Conservation (phyloP, 441 rosid species). For the Mallotus repandus region DNA sequence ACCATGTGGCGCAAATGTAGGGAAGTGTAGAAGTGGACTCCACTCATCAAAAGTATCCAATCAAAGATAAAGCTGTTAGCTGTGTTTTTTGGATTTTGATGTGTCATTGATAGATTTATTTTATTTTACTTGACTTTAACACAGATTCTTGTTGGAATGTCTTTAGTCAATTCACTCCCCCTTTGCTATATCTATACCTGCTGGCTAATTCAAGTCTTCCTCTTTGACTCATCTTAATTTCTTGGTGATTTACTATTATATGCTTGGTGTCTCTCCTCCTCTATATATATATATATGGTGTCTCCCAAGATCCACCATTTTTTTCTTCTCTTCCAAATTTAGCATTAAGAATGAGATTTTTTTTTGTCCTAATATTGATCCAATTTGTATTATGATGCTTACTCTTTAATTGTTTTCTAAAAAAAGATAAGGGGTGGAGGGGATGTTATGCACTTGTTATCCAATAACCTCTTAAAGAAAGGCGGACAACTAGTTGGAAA, state of each 20-base stretch:
- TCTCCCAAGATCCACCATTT: too few relatives aligned
- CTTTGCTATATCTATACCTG: background rate
- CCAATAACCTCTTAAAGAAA: too few relatives aligned
- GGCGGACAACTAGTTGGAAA: too few relatives aligned
- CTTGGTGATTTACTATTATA: background rate
- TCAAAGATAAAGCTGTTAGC: constrained; percentile 16
- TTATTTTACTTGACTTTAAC: constrained; percentile 4
- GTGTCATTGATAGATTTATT: background rate
- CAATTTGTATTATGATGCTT: too few relatives aligned
- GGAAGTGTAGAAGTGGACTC: constrained; percentile 25
- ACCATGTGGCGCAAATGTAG: constrained; percentile 28
- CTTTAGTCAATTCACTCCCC: constrained; percentile 23
- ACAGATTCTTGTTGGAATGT: constrained; percentile 31
- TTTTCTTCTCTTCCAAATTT: too few relatives aligned
- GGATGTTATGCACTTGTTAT: too few relatives aligned
- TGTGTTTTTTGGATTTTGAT: constrained; percentile 9
- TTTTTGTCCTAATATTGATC: too few relatives aligned
- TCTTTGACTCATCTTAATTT: background rate
- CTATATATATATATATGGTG: too few relatives aligned
- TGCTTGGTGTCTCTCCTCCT: too few relatives aligned
- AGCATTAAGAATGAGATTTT: too few relatives aligned
- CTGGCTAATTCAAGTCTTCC: background rate
- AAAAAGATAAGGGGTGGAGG: too few relatives aligned
- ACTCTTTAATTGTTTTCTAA: too few relatives aligned
- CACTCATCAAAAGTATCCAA: constrained; percentile 16